Conservation (phyloP, 805 yeast species). For the Isabelozyma pseudorhagii region DNA sequence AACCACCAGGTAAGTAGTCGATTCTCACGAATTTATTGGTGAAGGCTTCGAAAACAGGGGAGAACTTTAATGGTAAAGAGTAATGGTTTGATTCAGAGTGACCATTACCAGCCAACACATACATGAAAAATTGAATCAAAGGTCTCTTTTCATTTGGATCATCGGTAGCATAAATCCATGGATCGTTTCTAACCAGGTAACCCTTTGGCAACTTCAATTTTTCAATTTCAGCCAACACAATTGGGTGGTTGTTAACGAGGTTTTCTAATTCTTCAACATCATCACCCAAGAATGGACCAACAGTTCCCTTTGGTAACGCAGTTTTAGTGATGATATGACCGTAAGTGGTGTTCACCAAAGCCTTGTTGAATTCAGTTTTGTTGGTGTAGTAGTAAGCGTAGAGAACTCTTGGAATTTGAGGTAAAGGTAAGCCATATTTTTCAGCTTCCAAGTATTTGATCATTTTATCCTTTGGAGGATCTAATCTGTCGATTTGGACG, state of each 20-base stretch:
- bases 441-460: conserved; percentile 65
- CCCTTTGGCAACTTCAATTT: conserved; percentile 61
- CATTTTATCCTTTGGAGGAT: conserved; percentile 79
- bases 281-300: conserved; percentile 71
- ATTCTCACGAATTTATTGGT: conserved; percentile 63
- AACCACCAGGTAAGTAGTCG: conserved; percentile 72
- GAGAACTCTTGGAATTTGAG: conserved; percentile 64
- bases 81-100: conserved; percentile 75
- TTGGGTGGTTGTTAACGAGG: conserved; percentile 50
- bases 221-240: conserved; percentile 59
- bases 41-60: conserved; percentile 67
- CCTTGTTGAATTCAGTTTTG: conserved; percentile 58
- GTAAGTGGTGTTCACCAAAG: conserved; percentile 62
- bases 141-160: conserved; percentile 57
- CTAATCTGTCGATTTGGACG: conserved; percentile 63
- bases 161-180: conserved; percentile 87
- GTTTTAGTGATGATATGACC: conserved; percentile 60
- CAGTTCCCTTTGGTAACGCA: conserved; percentile 55
- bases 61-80: conserved; percentile 68
- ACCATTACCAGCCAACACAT: conserved; percentile 58
- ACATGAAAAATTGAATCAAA: conserved; percentile 73
- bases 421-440: conserved; percentile 45
- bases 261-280: conserved; percentile 57
- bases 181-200: conserved; percentile 60
- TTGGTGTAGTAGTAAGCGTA: conserved; percentile 66